These are phyloP conservation scores for Globisporangium acanthophoron DNA, from an alignment of 352 stramenopile genomes.

Conservation along the genomic window DNA sequence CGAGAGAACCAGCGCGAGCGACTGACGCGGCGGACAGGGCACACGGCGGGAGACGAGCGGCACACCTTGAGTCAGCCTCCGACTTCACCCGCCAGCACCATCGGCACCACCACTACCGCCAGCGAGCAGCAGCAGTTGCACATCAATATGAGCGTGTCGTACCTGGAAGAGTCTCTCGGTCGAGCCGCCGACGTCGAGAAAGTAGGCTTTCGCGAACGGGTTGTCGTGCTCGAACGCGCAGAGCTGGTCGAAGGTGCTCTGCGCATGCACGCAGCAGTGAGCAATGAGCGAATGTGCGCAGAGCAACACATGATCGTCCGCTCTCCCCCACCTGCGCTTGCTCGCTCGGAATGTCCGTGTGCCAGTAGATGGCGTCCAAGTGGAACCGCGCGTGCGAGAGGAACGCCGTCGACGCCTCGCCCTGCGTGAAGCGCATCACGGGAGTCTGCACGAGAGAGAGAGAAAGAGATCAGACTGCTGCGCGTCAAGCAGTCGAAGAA, in stretches of 20 bases:
- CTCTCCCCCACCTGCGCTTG: constrained; percentile 23
- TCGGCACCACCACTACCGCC: neutral
- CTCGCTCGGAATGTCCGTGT: constrained; percentile 25
- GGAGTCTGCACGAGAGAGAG: constrained; percentile 11
- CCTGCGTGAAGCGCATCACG: constrained; percentile 8
- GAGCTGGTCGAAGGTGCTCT: constrained; percentile 36
- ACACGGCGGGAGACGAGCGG: neutral
- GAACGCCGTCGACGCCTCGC: constrained; percentile 18
- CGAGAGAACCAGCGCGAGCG: constrained; percentile 35
- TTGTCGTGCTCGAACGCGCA: constrained; percentile 41
- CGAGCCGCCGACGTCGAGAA: constrained; percentile 40
- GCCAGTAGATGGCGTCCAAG: constrained; percentile 48
- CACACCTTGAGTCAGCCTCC: neutral
- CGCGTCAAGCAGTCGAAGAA: neutral
- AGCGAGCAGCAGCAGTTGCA: constrained; percentile 8
- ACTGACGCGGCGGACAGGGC: constrained; percentile 11
- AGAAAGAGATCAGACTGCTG: neutral
- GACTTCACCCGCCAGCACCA: neutral
- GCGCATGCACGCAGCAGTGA: neutral
- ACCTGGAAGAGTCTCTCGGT: constrained; percentile 55
- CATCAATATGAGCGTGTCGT: constrained; percentile 1
- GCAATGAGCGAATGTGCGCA: too few relatives aligned
- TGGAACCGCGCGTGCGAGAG: constrained; percentile 23
- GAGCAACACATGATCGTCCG: neutral
- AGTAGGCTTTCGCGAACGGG: constrained; percentile 40